A percentile compares a stretch with the other conserved stretches of the same genome.
phyloP scores from a whole-genome alignment of 1,284 basidiomycete genomes.

The Fomitopsis pinicola region DNA sequence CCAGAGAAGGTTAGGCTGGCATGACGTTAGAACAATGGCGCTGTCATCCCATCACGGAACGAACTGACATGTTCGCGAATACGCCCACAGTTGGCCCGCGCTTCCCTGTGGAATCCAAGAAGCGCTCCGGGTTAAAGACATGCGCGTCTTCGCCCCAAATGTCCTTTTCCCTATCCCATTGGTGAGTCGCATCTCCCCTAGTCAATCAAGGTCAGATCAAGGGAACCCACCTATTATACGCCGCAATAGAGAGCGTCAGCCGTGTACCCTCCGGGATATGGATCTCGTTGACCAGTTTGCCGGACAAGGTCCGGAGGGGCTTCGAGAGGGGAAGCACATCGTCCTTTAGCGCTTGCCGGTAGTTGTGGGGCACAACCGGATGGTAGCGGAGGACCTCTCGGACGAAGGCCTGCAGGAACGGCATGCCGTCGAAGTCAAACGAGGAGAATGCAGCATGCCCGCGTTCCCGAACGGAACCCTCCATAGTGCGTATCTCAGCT shows the following conservation, averaged over 20 bases:
- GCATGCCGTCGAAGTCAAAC: conserved; percentile 48
- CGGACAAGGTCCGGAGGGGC: conserved; percentile 23
- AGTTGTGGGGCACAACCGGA: conserved; percentile 21
- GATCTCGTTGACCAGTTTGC: conserved; percentile 29
- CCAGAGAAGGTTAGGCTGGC: conserved; percentile 25
- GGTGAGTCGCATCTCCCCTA: background rate
- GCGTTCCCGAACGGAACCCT: conserved; percentile 32
- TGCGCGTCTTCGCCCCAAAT: conserved; percentile 51
- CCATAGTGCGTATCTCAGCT: conserved; percentile 33
- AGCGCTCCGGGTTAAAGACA: conserved; percentile 48
- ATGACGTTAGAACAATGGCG: background rate
- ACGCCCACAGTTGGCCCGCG: conserved; percentile 43
- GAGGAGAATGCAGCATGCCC: conserved; percentile 37
- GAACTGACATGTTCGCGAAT: conserved; percentile 44
- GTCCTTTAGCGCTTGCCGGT: conserved; percentile 22
- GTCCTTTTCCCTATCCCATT: conserved; percentile 19
- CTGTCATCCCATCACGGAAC: background rate
- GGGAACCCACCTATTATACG: conserved; percentile 30
- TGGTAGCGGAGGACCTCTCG: conserved; percentile 36
- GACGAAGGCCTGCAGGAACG: conserved; percentile 44
- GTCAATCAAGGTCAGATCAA: background rate
- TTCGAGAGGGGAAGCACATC: conserved; percentile 30
- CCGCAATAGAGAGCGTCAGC: conserved; percentile 31
- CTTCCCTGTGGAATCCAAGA: conserved; percentile 38
- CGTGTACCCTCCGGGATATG: conserved; percentile 30